A percentile compares a stretch with the other conserved stretches of the same genome.
Evolutionary conservation across 2,329 filamentous ascomycete genomes (phyloP).

Genomic region (Colletotrichum sp.): DNA sequence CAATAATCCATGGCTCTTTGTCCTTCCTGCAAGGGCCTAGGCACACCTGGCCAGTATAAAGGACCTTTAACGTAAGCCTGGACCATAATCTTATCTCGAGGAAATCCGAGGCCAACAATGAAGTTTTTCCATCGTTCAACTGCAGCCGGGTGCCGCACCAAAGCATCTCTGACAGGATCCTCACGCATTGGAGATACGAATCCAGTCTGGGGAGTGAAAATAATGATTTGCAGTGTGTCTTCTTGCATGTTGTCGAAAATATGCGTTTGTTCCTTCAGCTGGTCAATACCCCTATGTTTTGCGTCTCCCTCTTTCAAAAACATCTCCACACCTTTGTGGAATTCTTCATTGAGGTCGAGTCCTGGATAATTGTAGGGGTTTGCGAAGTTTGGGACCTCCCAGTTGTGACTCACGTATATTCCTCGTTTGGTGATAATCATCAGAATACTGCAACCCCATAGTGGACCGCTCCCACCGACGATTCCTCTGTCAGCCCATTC

Average conservation of each 20-base stretch:
- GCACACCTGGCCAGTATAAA: background rate
- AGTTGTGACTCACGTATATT: conserved; percentile 3
- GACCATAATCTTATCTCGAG: background rate
- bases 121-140: background rate
- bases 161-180: background rate
- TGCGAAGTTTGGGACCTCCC: background rate
- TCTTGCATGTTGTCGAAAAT: background rate
- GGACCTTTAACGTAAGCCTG: background rate
- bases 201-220: background rate
- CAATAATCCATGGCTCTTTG: background rate
- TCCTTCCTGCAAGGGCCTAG: too few relatives aligned
- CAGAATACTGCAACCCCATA: conserved; percentile 1
- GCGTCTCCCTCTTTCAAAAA: background rate
- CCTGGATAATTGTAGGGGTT: background rate
- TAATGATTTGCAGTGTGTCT: background rate
- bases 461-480: background rate
- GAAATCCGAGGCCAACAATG: background rate
- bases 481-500: background rate
- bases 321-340: background rate
- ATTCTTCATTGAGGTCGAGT: background rate
- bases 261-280: background rate
- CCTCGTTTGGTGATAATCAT: background rate
- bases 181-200: accelerated
- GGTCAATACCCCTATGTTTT: background rate
- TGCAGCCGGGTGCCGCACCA: accelerated